Conservation (phyloP, 345 rosid species). For the Punica granatum region DNA sequence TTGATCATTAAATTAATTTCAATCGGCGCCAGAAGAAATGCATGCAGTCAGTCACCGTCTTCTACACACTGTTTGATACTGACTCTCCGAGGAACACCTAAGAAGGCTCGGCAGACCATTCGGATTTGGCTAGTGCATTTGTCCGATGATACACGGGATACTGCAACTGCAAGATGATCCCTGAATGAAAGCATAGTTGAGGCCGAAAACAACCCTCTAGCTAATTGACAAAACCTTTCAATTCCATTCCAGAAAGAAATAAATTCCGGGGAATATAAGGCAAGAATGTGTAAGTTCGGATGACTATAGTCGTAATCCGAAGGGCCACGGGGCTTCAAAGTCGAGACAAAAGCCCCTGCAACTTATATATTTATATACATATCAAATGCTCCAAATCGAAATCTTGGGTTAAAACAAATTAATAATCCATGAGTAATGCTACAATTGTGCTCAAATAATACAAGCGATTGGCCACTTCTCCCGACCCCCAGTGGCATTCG, state of each 20-base stretch:
- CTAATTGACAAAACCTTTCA: conserved; percentile 8
- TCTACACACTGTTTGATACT: too few species aligned
- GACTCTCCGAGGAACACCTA: too few species aligned
- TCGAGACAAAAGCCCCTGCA: conserved; percentile 9
- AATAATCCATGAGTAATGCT: too few species aligned
- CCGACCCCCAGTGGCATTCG: not conserved
- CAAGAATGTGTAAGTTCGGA: not conserved
- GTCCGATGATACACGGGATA: not conserved
- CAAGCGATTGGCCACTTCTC: not conserved
- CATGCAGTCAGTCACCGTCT: not conserved
- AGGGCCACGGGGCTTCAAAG: conserved; percentile 10
- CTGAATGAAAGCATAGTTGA: not conserved
- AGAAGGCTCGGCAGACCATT: too few species aligned
- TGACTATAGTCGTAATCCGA: conserved; percentile 17
- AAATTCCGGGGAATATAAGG: conserved; percentile 18
- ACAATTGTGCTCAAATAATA: conserved; percentile 7
- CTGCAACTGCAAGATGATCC: not conserved
- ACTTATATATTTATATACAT: not conserved
- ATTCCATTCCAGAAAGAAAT: conserved; percentile 12
- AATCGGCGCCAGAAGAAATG: too few species aligned
- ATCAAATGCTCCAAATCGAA: not conserved
- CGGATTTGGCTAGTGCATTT: not conserved
- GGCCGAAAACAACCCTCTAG: not conserved
- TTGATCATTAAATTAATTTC: too few species aligned
- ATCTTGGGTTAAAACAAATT: conserved; percentile 5